Conservation (phyloP, 176 grass and related monocot genomes). For the Typha latifolia region DNA sequence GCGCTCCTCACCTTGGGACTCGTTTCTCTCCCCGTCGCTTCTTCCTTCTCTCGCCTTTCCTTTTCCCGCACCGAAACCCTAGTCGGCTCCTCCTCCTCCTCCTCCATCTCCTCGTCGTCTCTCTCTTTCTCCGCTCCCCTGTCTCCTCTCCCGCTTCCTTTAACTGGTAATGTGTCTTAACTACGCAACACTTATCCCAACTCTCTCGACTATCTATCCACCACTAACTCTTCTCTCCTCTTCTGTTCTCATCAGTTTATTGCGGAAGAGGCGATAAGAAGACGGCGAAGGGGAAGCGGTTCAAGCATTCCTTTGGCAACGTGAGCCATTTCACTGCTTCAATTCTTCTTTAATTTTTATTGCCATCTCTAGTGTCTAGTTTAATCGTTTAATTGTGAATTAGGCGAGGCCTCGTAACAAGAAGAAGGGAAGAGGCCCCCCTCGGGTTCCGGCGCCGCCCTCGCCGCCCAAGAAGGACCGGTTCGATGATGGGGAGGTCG, state of each 20-base stretch:
- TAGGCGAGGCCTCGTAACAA: conserved; percentile 19
- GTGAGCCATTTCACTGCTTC: conserved; percentile 16
- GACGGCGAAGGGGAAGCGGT: conserved; percentile 61
- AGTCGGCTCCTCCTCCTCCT: not conserved
- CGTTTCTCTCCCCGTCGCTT: conserved; percentile 1
- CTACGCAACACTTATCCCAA: not conserved
- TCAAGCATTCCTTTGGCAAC: conserved; percentile 73
- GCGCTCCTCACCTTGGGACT: conserved; percentile 40
- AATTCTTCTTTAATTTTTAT: too few relatives aligned
- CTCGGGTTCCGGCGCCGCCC: conserved; percentile 14
- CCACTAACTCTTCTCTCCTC: conserved; percentile 7
- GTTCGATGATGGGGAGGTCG: conserved; percentile 16
- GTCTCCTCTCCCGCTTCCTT: not conserved
- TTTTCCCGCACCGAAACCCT: conserved; percentile 21
- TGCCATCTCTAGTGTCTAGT: too few relatives aligned
- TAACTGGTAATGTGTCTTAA: not conserved
- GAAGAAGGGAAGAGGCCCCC: conserved; percentile 24
- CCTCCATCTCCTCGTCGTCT: conserved; percentile 13
- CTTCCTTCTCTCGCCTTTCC: conserved; percentile 20
- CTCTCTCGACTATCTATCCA: not conserved
- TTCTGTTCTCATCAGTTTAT: conserved; percentile 34
- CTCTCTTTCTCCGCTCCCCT: conserved; percentile 10
- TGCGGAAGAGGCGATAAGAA: conserved; percentile 75
- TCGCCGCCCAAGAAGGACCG: conserved; percentile 18
- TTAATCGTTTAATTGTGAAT: too few relatives aligned